These are phyloP conservation scores for Jatropha podagrica DNA, from an alignment of 441 rosid species.

Conservation along the genomic window DNA sequence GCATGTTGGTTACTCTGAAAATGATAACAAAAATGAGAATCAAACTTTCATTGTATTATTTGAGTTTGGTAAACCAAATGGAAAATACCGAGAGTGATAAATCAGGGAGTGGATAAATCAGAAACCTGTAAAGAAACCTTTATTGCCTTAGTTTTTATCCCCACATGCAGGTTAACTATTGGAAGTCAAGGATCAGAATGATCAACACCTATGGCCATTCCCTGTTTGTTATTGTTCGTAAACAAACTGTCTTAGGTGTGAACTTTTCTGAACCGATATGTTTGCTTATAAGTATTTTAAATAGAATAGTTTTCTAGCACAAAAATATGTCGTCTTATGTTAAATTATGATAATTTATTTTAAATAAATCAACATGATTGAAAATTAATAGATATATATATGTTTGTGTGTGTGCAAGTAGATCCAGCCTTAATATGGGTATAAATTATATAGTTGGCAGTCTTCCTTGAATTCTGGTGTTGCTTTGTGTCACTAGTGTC, in stretches of 20 bases:
- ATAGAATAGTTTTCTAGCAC: not conserved
- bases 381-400: too few species aligned
- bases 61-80: not conserved
- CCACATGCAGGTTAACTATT: not conserved
- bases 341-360: too few species aligned
- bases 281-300: not conserved
- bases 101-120: too few species aligned
- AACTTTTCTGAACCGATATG: not conserved
- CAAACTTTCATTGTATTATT: not conserved
- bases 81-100: not conserved
- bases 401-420: too few species aligned
- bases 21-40: not conserved
- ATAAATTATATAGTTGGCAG: too few species aligned
- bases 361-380: too few species aligned
- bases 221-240: not conserved
- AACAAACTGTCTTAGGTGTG: not conserved
- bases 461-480: too few species aligned
- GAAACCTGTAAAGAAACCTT: too few species aligned
- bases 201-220: not conserved
- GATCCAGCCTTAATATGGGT: too few species aligned
- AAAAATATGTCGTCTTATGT: too few species aligned
- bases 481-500: too few species aligned
- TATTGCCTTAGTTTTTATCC: not conserved
- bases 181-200: not conserved
- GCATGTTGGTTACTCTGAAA: not conserved